Evolutionary conservation across 345 rosid genomes (phyloP).

Genomic region (Arabidopsis suecica): DNA sequence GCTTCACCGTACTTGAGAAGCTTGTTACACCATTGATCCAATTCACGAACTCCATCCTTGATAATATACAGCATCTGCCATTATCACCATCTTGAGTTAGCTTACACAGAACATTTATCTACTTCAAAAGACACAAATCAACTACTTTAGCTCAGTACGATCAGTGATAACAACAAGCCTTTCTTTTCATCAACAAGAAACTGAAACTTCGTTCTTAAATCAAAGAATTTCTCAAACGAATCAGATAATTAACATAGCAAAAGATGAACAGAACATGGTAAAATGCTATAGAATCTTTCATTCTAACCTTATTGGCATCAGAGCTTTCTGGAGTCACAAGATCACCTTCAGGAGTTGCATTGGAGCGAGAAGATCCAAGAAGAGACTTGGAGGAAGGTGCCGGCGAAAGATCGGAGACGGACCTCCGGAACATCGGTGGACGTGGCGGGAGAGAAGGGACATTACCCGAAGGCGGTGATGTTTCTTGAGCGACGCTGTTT

Average conservation of each 20-base stretch:
- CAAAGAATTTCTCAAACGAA: background rate
- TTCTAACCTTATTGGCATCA: slow-evolving; percentile 41
- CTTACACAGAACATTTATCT: background rate
- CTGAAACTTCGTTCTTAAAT: background rate
- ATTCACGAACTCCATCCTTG: slow-evolving; percentile 45
- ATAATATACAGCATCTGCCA: slow-evolving; percentile 44
- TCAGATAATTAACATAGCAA: background rate
- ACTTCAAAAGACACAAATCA: background rate
- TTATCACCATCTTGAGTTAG: slow-evolving; percentile 10
- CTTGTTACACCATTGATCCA: slow-evolving; percentile 49
- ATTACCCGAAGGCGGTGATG: slow-evolving; percentile 32
- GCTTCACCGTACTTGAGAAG: slow-evolving; percentile 42
- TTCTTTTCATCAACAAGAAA: background rate
- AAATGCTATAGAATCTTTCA: slow-evolving; percentile 1
- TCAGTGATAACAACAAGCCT: background rate
- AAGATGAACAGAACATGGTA: slow-evolving; percentile 5
- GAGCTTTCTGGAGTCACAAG: slow-evolving; percentile 22
- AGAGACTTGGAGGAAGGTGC: slow-evolving; percentile 27
- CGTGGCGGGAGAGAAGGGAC: slow-evolving; percentile 44
- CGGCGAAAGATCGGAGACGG: slow-evolving; percentile 43
- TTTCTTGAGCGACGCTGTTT: slow-evolving; percentile 20
- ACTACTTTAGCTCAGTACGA: too few species aligned
- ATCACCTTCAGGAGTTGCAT: slow-evolving; percentile 20
- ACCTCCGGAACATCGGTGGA: slow-evolving; percentile 42
- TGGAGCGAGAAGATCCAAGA: slow-evolving; percentile 25